Evolutionary conservation across 2,329 filamentous ascomycete genomes (phyloP).

Genomic region (Ascochyta pisi): DNA sequence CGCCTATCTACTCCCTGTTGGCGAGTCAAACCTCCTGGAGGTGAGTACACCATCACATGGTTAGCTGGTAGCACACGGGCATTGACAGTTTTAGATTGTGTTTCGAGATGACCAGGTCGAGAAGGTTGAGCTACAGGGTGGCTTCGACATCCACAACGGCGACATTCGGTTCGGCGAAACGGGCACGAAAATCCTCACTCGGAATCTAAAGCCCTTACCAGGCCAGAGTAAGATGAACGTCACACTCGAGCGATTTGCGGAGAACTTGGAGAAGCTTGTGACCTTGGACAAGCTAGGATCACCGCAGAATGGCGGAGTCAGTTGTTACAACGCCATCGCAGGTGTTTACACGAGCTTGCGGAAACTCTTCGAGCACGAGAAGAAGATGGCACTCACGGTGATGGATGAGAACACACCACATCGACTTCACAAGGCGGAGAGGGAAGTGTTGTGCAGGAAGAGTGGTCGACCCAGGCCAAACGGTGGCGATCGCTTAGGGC

Average conservation of each 20-base stretch:
- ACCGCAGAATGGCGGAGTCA: slow-evolving; percentile 63
- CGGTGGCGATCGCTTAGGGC: slow-evolving; percentile 68
- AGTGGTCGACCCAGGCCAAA: slow-evolving; percentile 78
- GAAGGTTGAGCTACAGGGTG: slow-evolving; percentile 68
- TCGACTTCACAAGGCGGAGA: slow-evolving; percentile 57
- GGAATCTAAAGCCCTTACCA: slow-evolving; percentile 67
- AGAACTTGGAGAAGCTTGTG: slow-evolving; percentile 74
- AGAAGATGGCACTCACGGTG: slow-evolving; percentile 52
- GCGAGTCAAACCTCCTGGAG: slow-evolving; percentile 35
- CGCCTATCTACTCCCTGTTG: slow-evolving; percentile 43
- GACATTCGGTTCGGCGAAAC: slow-evolving; percentile 51
- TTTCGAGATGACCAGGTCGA: slow-evolving; percentile 53
- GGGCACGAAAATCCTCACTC: slow-evolving; percentile 70
- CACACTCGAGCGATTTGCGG: slow-evolving; percentile 72
- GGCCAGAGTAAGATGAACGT: slow-evolving; percentile 72
- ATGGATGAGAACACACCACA: slow-evolving; percentile 48
- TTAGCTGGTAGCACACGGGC: neutral
- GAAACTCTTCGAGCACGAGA: slow-evolving; percentile 74
- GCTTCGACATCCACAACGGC: slow-evolving; percentile 66
- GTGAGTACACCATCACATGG: neutral
- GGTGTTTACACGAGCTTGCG: slow-evolving; percentile 75
- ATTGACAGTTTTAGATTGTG: slow-evolving; percentile 34
- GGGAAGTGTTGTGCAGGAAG: slow-evolving; percentile 70
- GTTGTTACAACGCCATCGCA: slow-evolving; percentile 78
- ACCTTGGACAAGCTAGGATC: slow-evolving; percentile 75